Base-by-base conservation (phyloP, 1,284 basidiomycete species). In the Peniophora sp. region DNA sequence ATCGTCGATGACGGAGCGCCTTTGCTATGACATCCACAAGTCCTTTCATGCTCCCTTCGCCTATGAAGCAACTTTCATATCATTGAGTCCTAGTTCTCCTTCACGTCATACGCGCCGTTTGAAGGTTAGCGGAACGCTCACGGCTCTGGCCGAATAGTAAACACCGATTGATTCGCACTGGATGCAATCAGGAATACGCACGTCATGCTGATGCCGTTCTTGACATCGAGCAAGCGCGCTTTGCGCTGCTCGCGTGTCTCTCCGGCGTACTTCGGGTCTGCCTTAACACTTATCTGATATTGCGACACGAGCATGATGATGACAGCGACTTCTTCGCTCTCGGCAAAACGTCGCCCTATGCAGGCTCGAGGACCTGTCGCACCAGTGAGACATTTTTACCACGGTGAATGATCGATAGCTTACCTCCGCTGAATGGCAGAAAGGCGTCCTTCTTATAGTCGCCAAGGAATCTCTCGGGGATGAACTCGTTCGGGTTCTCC, bases 401-500 rank as follows among this genome's bases (percentile, higher is more conserved):
- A 56, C 74, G 69, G 34, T 78, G 79, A 36, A 82, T 64, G 61
- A 79, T 81, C 11, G 71, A 73, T 11, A 78, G 68, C 3, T 52
- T 20, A 35, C 54, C 54, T 51, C 39, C 39, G 46, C 73, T 75
- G 59, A 81, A 83, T 1, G 77, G 74, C 11, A 77, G 43, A 55
- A 81, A 77, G 0, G 76, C 76, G 59, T 79, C 72, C 10, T 68
- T 63, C 18, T 69, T 70, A 70, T 71, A 78, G 42, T 76, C 69
- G 6, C 67, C 69, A 24, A 79, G 60, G 61, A 80, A 80, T 22
- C 79, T 68, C 22, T 64, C 64, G 20, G 79, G 80, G 49, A 71
- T 70, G 61, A 77, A 83, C 2, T 63, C 58, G 37, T 72, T 52
- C 0, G 78, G 75, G 42, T 80, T 70, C 47, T 72, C 61, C 78